Percentiles rank a stretch among this genome's conserved stretches.
Evolutionary conservation across 179 eudicot species (phyloP).

Genomic region (Camellia oleifera): DNA sequence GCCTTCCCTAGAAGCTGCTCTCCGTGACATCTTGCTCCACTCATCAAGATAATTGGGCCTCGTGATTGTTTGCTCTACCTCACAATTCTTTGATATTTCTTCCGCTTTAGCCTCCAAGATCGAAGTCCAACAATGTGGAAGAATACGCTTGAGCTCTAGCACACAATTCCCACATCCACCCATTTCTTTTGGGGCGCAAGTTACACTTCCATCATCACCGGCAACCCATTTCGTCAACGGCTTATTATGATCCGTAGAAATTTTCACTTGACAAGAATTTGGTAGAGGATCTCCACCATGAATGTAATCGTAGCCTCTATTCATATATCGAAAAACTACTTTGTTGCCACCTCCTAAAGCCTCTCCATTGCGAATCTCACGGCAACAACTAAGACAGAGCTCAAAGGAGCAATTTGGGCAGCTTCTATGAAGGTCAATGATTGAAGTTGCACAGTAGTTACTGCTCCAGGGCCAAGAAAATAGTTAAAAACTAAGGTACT

Average conservation of each 20-base stretch:
- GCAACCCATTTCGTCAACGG: constrained; percentile 43
- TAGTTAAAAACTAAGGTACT: not conserved
- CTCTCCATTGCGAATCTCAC: constrained; percentile 62
- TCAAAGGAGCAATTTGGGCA: constrained; percentile 77
- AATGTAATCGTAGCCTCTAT: constrained; percentile 59
- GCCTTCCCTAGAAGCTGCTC: constrained; percentile 38
- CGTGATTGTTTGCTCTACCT: constrained; percentile 4
- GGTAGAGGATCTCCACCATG: constrained; percentile 72
- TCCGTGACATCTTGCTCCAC: constrained; percentile 13
- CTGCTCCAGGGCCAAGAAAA: constrained; percentile 36
- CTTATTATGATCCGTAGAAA: constrained; percentile 5
- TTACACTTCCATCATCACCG: constrained; percentile 41
- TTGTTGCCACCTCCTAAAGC: constrained; percentile 38
- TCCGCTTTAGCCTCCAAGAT: constrained; percentile 44
- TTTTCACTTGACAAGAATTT: constrained; percentile 17
- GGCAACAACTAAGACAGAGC: constrained; percentile 74
- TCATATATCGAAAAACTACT: constrained; percentile 27
- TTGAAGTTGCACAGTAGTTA: constrained; percentile 89
- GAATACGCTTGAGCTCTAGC: constrained; percentile 63
- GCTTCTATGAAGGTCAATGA: constrained; percentile 81
- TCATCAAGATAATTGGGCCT: constrained; percentile 3
- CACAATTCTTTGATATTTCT: constrained; percentile 21
- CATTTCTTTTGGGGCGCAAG: constrained; percentile 61
- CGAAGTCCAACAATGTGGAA: constrained; percentile 59
- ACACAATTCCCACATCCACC: constrained; percentile 74